Base-by-base conservation (phyloP, 768 basidiomycete genomes). In the Tulasnella sp. region DNA sequence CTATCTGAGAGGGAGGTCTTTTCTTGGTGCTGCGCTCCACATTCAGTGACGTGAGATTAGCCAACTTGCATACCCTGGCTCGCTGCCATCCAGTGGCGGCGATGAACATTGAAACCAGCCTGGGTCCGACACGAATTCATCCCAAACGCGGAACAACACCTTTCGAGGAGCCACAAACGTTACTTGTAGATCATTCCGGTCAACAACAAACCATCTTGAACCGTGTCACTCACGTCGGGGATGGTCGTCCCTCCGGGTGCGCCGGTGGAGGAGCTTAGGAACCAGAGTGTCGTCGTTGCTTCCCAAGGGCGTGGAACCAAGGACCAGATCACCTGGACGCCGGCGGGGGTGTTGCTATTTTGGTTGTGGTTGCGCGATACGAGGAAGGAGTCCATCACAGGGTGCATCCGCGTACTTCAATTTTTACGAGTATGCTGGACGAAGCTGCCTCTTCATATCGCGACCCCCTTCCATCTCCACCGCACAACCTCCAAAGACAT, bases 341-440 rank as follows among this genome's bases (percentile, higher is more conserved):
- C 72, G 14, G 64, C 40, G 41, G 79, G 75, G 48, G 34, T 80
- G 0, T 48, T 80, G 31, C 41, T 80, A 7, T 80, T 80, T 9
- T 80, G 79, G 79, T 41, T 80, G 7, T 80, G 79, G 79, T n/a
- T 80, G 14, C 28, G 46, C 8, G 79, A 80, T n/a, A 80, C 73
- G 24, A 34, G 41, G 48, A 72, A 41, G 9, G 40, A 73, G 44
- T 40, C 64, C 41, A 73, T 80, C 16, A 75, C 72, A 16, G n/a
- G n/a, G n/a, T n/a, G n/a, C n/a, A n/a, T n/a, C n/a, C n/a, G n/a
- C n/a, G n/a, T n/a, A n/a, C n/a, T n/a, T n/a, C n/a, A n/a, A n/a
- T n/a, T n/a, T n/a, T 80, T 37, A 80, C 79, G 18, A 60, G 54
- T 6, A 69, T 78, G 40, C 28, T 0, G 1, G 18, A 6, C 1